Evolutionary conservation across 2,329 filamentous ascomycete species (phyloP).

Genomic region (Trichoderma atrobrunneum): DNA sequence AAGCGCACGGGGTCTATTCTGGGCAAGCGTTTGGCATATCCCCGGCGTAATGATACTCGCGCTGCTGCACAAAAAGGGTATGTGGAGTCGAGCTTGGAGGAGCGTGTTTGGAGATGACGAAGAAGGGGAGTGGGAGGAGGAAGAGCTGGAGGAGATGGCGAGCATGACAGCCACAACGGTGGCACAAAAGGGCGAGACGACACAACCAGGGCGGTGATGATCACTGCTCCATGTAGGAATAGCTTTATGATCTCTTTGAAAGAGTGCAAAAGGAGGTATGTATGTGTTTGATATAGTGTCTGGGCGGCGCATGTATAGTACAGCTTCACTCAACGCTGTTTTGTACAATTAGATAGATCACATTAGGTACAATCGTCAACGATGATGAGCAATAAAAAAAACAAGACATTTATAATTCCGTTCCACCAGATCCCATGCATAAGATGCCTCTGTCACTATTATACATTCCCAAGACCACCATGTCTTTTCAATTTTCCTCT

Average conservation of each 20-base stretch:
- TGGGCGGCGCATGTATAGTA: slow-evolving; percentile 11
- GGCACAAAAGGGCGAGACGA: slow-evolving; percentile 23
- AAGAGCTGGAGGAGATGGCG: slow-evolving; percentile 46
- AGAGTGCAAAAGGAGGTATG: not conserved
- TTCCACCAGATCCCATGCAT: not conserved
- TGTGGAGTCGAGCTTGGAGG: slow-evolving; percentile 81
- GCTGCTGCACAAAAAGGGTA: slow-evolving; percentile 87
- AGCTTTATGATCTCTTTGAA: not conserved
- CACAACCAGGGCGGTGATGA: slow-evolving; percentile 22
- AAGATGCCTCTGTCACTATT: slow-evolving; percentile 11
- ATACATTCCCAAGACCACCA: slow-evolving; percentile 11
- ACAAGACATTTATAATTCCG: not conserved
- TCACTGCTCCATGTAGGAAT: slow-evolving; percentile 1
- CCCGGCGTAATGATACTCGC: slow-evolving; percentile 86
- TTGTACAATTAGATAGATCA: slow-evolving; percentile 17
- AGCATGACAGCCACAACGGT: slow-evolving; percentile 34
- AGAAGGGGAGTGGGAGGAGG: slow-evolving; percentile 55
- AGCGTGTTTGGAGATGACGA: slow-evolving; percentile 58
- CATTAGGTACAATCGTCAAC: slow-evolving; percentile 5
- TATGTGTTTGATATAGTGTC: not conserved
- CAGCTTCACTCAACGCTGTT: slow-evolving; percentile 4
- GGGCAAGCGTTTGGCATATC: slow-evolving; percentile 96
- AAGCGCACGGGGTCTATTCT: slow-evolving; percentile 81
- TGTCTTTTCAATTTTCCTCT: not conserved
- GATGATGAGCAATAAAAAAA: not conserved